Evolutionary conservation across 1,139 yeast species (phyloP).

Genomic region (Wickerhamomyces sp.): DNA sequence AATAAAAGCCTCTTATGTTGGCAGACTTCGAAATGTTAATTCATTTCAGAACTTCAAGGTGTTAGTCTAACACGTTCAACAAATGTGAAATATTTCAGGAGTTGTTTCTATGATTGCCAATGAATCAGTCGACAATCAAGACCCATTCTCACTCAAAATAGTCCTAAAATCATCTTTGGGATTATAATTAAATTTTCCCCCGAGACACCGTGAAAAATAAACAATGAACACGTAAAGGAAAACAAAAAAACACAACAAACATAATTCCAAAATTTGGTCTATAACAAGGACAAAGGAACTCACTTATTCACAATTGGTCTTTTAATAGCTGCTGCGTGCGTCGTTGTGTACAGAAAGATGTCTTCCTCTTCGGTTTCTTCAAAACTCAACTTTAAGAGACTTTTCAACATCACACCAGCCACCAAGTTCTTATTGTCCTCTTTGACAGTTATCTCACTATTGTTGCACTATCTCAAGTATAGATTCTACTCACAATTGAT

Average conservation of each 20-base stretch:
- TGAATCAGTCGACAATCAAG: too few relatives aligned
- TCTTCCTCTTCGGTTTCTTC: conserved; percentile 10
- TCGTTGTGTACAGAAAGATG: conserved; percentile 21
- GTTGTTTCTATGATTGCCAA: too few relatives aligned
- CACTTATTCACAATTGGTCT: conserved; percentile 11
- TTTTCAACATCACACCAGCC: conserved; percentile 34
- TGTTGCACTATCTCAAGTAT: conserved; percentile 29
- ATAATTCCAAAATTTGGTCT: not conserved
- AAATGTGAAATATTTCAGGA: too few relatives aligned
- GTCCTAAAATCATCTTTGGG: too few relatives aligned
- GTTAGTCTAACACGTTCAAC: too few relatives aligned
- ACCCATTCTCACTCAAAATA: too few relatives aligned
- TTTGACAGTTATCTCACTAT: conserved; percentile 28
- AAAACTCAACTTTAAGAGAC: conserved; percentile 15
- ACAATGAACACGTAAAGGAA: too few relatives aligned
- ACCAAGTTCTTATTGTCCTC: conserved; percentile 31
- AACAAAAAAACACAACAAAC: not conserved
- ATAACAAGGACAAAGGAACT: not conserved
- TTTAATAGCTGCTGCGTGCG: conserved; percentile 12
- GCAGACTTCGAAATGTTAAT: too few relatives aligned
- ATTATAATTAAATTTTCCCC: too few relatives aligned
- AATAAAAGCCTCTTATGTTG: too few relatives aligned
- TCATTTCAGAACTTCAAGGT: too few relatives aligned
- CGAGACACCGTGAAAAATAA: too few relatives aligned
- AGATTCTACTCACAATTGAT: conserved; percentile 22